Conservation (phyloP, 768 basidiomycete genomes). For the Kwoniella sp. region DNA sequence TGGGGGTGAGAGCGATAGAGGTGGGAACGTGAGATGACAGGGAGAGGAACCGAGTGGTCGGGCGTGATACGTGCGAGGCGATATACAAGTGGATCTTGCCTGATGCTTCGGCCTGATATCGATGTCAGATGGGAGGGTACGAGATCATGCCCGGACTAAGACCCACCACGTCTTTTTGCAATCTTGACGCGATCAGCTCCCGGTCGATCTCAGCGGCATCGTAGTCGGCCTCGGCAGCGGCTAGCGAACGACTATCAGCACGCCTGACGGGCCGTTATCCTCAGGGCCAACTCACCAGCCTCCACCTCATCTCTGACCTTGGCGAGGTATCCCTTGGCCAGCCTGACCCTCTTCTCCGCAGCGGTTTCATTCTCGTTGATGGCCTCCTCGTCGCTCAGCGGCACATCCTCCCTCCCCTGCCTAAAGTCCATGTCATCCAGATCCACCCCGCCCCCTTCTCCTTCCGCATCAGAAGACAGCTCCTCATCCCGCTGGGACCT, state of each 20-base stretch:
- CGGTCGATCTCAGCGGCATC: constrained; percentile 95
- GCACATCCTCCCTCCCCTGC: constrained; percentile 57
- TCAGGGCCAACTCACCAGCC: constrained; percentile 48
- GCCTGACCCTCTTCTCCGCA: constrained; percentile 81
- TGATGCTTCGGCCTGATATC: constrained; percentile 34
- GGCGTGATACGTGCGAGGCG: constrained; percentile 12
- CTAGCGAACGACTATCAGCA: background rate
- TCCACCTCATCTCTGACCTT: constrained; percentile 72
- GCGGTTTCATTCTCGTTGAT: constrained; percentile 87
- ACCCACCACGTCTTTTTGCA: constrained; percentile 80
- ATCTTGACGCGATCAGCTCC: constrained; percentile 80
- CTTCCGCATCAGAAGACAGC: constrained; percentile 36
- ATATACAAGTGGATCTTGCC: constrained; percentile 40
- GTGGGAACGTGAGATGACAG: constrained; percentile 59
- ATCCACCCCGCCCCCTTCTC: constrained; percentile 34
- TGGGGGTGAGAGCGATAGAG: constrained; percentile 69
- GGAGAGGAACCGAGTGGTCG: constrained; percentile 53
- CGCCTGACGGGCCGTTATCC: background rate
- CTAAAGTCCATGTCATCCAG: constrained; percentile 74
- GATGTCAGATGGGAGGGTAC: background rate
- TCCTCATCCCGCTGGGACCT: constrained; percentile 35
- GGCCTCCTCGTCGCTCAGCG: constrained; percentile 61
- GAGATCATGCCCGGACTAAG: background rate
- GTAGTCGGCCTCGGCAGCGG: constrained; percentile 74
- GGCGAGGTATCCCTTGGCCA: constrained; percentile 86